Conservation (phyloP, 2,329 filamentous ascomycete genomes). For the Pseudogymnoascus sp. region DNA sequence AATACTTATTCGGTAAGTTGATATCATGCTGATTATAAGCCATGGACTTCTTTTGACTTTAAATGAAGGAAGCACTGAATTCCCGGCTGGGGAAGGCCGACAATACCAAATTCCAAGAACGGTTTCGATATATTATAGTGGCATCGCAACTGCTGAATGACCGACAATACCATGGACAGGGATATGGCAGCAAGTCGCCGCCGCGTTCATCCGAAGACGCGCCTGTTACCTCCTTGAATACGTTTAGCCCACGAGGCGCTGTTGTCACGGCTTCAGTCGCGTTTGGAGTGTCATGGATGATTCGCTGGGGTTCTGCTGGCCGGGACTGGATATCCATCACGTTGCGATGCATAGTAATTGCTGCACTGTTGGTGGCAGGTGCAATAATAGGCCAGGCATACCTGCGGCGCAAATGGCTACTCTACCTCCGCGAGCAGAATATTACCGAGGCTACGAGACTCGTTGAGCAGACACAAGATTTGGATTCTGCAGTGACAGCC, state of each 20-base stretch:
- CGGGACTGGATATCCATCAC: slow-evolving; percentile 48
- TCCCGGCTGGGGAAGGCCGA: slow-evolving; percentile 69
- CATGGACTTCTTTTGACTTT: slow-evolving; percentile 33
- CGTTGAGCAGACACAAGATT: slow-evolving; percentile 68
- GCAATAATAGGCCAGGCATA: slow-evolving; percentile 62
- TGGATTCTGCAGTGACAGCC: slow-evolving; percentile 70
- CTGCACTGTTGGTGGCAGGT: slow-evolving; percentile 44
- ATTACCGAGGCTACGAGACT: slow-evolving; percentile 63
- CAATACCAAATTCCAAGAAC: slow-evolving; percentile 80
- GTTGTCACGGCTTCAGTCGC: slow-evolving; percentile 56
- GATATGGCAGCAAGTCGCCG: slow-evolving; percentile 16
- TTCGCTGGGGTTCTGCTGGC: slow-evolving; percentile 62
- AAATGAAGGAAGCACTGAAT: slow-evolving; percentile 57
- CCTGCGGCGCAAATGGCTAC: slow-evolving; percentile 72
- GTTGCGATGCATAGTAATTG: slow-evolving; percentile 31
- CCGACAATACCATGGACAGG: slow-evolving; percentile 47
- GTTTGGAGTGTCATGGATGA: slow-evolving; percentile 51
- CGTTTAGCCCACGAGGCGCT: slow-evolving; percentile 57
- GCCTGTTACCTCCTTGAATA: background rate
- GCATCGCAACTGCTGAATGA: slow-evolving; percentile 82
- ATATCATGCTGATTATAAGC: slow-evolving; percentile 15
- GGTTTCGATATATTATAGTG: slow-evolving; percentile 88
- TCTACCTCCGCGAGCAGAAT: slow-evolving; percentile 68
- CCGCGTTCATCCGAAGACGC: background rate
- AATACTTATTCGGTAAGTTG: slow-evolving; percentile 46